These are phyloP conservation scores for Barbarea vulgaris DNA, from an alignment of 345 rosid species.

Conservation along the genomic window DNA sequence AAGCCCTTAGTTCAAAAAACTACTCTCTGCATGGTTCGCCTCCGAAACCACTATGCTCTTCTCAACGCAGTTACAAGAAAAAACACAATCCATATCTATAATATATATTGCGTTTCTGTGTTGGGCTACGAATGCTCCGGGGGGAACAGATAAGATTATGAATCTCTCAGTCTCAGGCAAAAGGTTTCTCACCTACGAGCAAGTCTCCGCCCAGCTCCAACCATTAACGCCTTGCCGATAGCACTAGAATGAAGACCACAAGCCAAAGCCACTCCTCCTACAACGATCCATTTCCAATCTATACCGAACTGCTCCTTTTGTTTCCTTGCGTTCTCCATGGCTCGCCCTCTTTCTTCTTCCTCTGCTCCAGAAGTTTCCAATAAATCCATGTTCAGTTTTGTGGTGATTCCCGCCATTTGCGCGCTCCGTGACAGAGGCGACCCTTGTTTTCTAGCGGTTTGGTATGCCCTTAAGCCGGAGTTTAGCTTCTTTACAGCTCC, in stretches of 20 bases:
- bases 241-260: constrained; percentile 76
- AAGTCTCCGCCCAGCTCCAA: constrained; percentile 84
- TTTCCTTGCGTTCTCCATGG: background rate
- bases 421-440: constrained; percentile 67
- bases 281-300: constrained; percentile 86
- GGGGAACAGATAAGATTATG: constrained; percentile 5
- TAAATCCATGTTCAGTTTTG: constrained; percentile 57
- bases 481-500: constrained; percentile 89
- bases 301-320: constrained; percentile 29
- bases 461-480: constrained; percentile 83
- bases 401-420: constrained; percentile 68
- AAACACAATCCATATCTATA: constrained; percentile 1
- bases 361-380: constrained; percentile 44
- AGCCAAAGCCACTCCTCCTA: constrained; percentile 84
- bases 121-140: background rate
- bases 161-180: background rate
- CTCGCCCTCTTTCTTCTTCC: constrained; percentile 42
- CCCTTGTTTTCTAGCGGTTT: constrained; percentile 65
- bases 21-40: constrained; percentile 10
- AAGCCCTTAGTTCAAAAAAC: background rate
- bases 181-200: constrained; percentile 69
- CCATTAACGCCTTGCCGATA: constrained; percentile 67
- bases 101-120: background rate
- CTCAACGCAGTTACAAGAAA: constrained; percentile 6
- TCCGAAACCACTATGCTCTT: background rate